phyloP scores from a whole-genome alignment of 768 basidiomycete species.

The Scleroderma bovista region DNA sequence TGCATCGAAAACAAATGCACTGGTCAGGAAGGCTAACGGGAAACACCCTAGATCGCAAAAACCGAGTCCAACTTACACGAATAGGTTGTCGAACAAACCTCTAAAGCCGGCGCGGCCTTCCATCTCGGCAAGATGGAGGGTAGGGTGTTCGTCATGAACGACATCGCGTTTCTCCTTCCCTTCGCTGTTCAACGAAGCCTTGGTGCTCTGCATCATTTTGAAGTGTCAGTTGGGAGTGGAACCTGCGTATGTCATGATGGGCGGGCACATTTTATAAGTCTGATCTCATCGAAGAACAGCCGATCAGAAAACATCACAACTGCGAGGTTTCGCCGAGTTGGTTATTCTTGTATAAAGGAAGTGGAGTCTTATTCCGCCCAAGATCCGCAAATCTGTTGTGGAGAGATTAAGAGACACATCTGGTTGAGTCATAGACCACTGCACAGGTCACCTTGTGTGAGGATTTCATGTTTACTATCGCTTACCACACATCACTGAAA shows the following conservation, averaged over 20 bases:
- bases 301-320: background rate
- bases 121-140: conserved; percentile 8
- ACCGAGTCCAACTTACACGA: conserved; percentile 17
- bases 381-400: too few species aligned
- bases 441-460: too few species aligned
- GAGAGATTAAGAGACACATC: too few species aligned
- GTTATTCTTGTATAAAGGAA: too few species aligned
- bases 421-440: too few species aligned
- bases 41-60: background rate
- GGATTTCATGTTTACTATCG: too few species aligned
- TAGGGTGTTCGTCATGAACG: background rate
- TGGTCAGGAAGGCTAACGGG: background rate
- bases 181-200: background rate
- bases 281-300: too few species aligned
- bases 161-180: conserved; percentile 2
- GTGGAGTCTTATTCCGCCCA: too few species aligned
- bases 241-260: background rate
- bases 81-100: conserved; percentile 24
- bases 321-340: background rate
- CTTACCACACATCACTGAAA: too few species aligned
- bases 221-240: background rate
- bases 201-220: background rate
- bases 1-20: conserved; percentile 1
- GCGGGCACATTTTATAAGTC: background rate
- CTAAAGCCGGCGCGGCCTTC: conserved; percentile 21